A percentile compares a stretch with the other conserved stretches of the same genome.
phyloP scores from a whole-genome alignment of 2,329 filamentous ascomycete species.

The Talaromyces sp. region DNA sequence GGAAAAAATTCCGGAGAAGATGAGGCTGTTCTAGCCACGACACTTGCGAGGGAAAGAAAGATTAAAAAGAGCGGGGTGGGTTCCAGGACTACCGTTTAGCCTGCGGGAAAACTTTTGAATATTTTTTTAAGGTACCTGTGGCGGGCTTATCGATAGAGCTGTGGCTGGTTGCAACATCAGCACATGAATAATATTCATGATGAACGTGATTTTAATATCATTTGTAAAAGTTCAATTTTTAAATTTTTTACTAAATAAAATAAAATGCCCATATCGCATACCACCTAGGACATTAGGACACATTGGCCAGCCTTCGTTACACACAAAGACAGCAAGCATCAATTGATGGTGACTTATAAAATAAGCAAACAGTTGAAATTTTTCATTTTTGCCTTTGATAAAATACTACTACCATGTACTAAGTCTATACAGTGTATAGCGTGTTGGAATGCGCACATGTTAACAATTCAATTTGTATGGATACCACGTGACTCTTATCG shows the following conservation, averaged over 20 bases:
- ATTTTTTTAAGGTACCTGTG: slow-evolving; percentile 4
- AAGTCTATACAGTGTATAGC: background rate
- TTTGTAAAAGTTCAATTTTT: background rate
- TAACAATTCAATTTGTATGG: background rate
- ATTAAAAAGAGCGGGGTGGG: slow-evolving; percentile 12
- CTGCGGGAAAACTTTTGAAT: slow-evolving; percentile 5
- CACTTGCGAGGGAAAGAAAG: slow-evolving; percentile 7
- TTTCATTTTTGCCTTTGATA: background rate
- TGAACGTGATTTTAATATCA: background rate
- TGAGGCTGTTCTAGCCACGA: slow-evolving; percentile 1
- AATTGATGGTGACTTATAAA: background rate
- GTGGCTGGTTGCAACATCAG: background rate
- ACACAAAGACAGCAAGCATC: background rate
- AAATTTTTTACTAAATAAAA: background rate
- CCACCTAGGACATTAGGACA: background rate
- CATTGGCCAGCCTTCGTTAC: background rate
- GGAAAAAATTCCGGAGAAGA: background rate
- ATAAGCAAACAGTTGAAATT: background rate
- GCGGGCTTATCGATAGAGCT: slow-evolving; percentile 3
- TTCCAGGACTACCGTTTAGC: background rate
- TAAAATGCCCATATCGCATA: background rate
- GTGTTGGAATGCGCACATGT: background rate
- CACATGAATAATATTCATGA: background rate
- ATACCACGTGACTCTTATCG: slow-evolving; percentile 11
- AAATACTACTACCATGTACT: too few species aligned